Evolutionary conservation across 2,329 filamentous ascomycete species (phyloP).

Genomic region (Alternaria sp.): DNA sequence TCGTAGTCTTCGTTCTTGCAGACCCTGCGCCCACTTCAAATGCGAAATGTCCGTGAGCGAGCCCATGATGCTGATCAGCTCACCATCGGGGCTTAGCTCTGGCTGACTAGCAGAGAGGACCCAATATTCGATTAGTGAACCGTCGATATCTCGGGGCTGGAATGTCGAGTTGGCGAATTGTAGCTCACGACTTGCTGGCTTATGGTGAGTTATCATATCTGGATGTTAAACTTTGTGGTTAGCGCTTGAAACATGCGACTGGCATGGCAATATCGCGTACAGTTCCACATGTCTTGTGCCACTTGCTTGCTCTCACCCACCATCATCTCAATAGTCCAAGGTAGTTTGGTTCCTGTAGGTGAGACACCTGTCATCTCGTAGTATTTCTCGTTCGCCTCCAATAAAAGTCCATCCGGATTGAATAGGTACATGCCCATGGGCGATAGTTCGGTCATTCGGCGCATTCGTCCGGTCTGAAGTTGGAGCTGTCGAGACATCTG

Average conservation of each 20-base stretch:
- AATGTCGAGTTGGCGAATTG: conserved; percentile 48
- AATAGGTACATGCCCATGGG: conserved; percentile 43
- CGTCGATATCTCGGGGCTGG: conserved; percentile 44
- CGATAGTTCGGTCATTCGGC: conserved; percentile 43
- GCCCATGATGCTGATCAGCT: conserved; percentile 39
- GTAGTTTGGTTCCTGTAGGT: conserved; percentile 47
- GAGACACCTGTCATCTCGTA: conserved; percentile 56
- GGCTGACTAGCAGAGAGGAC: conserved; percentile 46
- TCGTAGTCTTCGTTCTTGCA: conserved; percentile 33
- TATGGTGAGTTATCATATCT: conserved; percentile 42
- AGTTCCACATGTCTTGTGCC: conserved; percentile 50
- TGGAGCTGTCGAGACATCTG: conserved; percentile 35
- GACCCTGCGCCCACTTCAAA: conserved; percentile 45
- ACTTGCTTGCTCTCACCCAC: conserved; percentile 40
- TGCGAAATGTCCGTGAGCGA: conserved; percentile 43
- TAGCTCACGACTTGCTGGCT: conserved; percentile 52
- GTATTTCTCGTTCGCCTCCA: conserved; percentile 55
- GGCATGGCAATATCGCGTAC: neutral
- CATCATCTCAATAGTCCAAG: conserved; percentile 54
- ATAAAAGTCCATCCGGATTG: conserved; percentile 50
- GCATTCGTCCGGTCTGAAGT: conserved; percentile 42
- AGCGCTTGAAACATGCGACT: neutral
- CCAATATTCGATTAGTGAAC: conserved; percentile 54
- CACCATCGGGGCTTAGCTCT: conserved; percentile 32
- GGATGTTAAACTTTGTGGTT: neutral